Percentiles rank a stretch among this genome's conserved stretches.
These are phyloP conservation scores for Flaveria sonorensis DNA, from an alignment of 129 eudicot genomes.

Conservation along the genomic window DNA sequence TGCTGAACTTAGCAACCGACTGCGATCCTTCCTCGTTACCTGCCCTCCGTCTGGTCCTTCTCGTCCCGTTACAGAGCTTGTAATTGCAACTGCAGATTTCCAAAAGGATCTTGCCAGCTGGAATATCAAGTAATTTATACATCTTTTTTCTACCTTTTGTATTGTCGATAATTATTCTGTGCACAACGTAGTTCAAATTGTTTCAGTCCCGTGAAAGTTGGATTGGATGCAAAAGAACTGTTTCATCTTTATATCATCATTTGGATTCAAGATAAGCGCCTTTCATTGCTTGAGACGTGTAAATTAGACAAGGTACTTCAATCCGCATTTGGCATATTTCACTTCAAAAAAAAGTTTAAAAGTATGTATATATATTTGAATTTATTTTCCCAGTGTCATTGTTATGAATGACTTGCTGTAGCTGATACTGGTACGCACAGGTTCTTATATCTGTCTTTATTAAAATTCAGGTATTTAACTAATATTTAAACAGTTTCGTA, in stretches of 20 bases:
- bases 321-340: not conserved
- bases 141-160: not conserved
- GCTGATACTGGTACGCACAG: not conserved
- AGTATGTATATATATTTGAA: not conserved
- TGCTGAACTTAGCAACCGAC: constrained; percentile 71
- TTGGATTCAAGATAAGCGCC: constrained; percentile 88
- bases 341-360: not conserved
- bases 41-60: constrained; percentile 86
- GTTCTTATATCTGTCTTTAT: not conserved
- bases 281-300: constrained; percentile 71
- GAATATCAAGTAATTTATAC: constrained; percentile 57
- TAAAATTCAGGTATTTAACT: not conserved
- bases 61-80: constrained; percentile 73
- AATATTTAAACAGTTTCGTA: not conserved
- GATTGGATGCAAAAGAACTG: constrained; percentile 86
- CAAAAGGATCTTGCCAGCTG: constrained; percentile 82
- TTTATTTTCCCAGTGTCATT: not conserved
- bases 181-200: constrained; percentile 23
- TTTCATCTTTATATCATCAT: constrained; percentile 78
- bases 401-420: not conserved
- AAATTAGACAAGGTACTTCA: constrained; percentile 68
- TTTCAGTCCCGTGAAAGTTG: constrained; percentile 79
- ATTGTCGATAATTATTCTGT: constrained; percentile 6
- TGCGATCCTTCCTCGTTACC: constrained; percentile 75
- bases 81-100: constrained; percentile 81